These are phyloP conservation scores for Herpetospermum pedunculosum DNA, from an alignment of 306 rosid species.

Conservation along the genomic window DNA sequence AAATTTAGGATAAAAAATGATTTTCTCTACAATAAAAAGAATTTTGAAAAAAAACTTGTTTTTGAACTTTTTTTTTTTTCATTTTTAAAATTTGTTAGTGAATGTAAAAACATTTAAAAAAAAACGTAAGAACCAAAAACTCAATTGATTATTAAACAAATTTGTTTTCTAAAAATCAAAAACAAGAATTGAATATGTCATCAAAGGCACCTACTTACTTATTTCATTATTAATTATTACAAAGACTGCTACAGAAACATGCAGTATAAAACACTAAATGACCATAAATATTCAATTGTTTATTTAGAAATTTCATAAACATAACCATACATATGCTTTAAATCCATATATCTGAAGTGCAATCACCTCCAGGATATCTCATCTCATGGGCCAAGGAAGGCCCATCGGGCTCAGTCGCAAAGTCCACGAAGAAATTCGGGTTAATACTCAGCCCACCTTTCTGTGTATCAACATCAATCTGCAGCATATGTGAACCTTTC, in stretches of 20 bases:
- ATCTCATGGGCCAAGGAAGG: slow-evolving; percentile 96
- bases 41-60: too few species aligned
- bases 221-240: neutral
- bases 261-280: neutral
- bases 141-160: too few species aligned
- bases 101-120: too few species aligned
- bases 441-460: slow-evolving; percentile 68
- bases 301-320: neutral
- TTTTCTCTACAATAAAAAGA: too few species aligned
- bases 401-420: slow-evolving; percentile 80
- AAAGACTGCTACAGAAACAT: neutral
- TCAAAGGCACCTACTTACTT: too few species aligned
- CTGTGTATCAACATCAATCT: slow-evolving; percentile 65
- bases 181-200: too few species aligned
- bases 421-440: slow-evolving; percentile 77
- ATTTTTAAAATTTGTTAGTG: too few species aligned
- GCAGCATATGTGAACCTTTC: slow-evolving; percentile 80
- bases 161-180: too few species aligned
- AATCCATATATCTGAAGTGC: slow-evolving; percentile 91
- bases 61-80: too few species aligned
- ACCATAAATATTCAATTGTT: neutral
- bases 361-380: slow-evolving; percentile 97
- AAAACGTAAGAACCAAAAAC: too few species aligned
- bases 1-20: too few species aligned
- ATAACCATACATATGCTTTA: slow-evolving; percentile 20